phyloP scores from a whole-genome alignment of 2,329 filamentous ascomycete genomes.

The Zymoseptoria tritici region DNA sequence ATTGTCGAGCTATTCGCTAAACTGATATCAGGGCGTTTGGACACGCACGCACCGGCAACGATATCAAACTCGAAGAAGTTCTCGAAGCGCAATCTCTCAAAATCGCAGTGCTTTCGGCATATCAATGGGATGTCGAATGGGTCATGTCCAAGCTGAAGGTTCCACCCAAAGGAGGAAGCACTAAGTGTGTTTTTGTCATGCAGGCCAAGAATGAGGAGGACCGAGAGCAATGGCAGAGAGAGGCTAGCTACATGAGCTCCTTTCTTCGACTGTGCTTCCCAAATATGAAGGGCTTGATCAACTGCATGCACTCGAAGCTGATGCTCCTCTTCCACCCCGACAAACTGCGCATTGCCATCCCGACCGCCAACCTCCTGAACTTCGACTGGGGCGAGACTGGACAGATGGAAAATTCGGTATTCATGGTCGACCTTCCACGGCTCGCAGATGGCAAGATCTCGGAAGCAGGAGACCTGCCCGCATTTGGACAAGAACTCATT shows the following conservation, averaged over 20 bases:
- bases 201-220: constrained; percentile 46
- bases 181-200: constrained; percentile 51
- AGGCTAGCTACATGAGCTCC: constrained; percentile 25
- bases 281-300: constrained; percentile 61
- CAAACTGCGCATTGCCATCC: constrained; percentile 72
- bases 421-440: constrained; percentile 83
- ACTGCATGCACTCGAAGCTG: constrained; percentile 88
- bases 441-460: constrained; percentile 29
- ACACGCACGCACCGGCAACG: constrained; percentile 53
- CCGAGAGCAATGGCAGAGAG: constrained; percentile 20
- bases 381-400: constrained; percentile 88
- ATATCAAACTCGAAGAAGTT: constrained; percentile 84
- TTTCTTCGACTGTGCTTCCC: constrained; percentile 68
- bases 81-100: constrained; percentile 65
- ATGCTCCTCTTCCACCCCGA: constrained; percentile 74
- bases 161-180: constrained; percentile 49
- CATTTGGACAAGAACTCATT: constrained; percentile 58
- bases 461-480: constrained; percentile 33
- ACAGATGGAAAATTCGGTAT: constrained; percentile 80
- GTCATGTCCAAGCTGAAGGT: constrained; percentile 54
- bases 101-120: constrained; percentile 77
- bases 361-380: constrained; percentile 75
- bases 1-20: not conserved
- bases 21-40: constrained; percentile 41
- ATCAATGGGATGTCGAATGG: constrained; percentile 79